A percentile compares a stretch with the other conserved stretches of the same genome.
phyloP scores from a whole-genome alignment of 140 eudicot species.

The Senecio squalidus region DNA sequence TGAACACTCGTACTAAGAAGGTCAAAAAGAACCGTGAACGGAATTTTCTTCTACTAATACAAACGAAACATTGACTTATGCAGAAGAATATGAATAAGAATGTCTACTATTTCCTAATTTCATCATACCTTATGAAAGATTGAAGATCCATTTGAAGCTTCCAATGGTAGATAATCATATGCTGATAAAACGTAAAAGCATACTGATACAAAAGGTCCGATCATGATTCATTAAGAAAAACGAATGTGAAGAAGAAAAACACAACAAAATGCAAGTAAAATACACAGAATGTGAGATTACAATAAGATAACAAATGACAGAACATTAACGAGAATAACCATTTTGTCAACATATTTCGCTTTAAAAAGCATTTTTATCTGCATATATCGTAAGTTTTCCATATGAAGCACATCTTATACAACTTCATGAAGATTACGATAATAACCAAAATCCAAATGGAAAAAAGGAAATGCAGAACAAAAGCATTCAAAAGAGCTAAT shows the following conservation, averaged over 20 bases:
- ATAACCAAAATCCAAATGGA: not conserved
- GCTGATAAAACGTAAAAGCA: not conserved
- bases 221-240: not conserved
- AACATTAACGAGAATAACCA: not conserved
- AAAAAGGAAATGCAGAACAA: no score
- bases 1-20: no score
- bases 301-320: not conserved
- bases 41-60: not conserved
- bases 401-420: not conserved
- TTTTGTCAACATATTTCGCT: not conserved
- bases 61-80: no score
- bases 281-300: not conserved
- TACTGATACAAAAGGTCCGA: not conserved
- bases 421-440: not conserved
- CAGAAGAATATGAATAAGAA: not conserved
- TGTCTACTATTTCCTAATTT: not conserved
- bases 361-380: not conserved
- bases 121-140: slow-evolving; percentile 9
- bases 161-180: not conserved
- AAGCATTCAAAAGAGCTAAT: no score
- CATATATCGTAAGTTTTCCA: not conserved
- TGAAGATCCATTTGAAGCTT: slow-evolving; percentile 1
- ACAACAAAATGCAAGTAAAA: not conserved
- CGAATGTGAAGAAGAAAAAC: not conserved
- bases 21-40: not conserved